Conservation (phyloP, 2,329 filamentous ascomycete genomes). For the Botrytis squamosa region DNA sequence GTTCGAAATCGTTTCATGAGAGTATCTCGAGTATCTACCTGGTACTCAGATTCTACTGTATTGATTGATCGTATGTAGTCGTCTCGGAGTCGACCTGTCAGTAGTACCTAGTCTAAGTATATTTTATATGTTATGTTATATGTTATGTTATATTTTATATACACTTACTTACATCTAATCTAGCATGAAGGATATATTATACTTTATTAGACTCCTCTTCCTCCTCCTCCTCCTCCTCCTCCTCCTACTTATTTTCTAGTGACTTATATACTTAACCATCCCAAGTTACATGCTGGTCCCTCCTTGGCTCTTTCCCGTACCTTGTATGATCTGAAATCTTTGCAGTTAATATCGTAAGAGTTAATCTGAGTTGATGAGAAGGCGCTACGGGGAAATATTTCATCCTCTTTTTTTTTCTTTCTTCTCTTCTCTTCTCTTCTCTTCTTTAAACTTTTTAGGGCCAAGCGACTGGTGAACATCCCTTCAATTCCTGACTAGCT, state of each 20-base stretch:
- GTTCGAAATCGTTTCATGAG: no score
- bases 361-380: not conserved
- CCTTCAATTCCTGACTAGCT: not conserved
- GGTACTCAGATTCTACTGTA: no score
- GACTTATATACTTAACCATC: not conserved
- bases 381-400: not conserved
- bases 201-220: not conserved
- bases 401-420: not conserved
- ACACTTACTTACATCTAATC: not conserved
- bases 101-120: no score
- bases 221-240: not conserved
- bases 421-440: not conserved
- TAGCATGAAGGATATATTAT: not conserved
- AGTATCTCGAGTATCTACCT: no score
- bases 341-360: not conserved
- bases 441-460: not conserved
- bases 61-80: no score
- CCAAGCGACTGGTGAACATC: not conserved
- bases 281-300: not conserved
- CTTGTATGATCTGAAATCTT: not conserved
- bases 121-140: no score
- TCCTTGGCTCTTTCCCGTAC: not conserved
- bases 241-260: constrained; percentile 9
- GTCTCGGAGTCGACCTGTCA: no score
- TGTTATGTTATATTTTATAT: no score